Evolutionary conservation across 805 yeast genomes (phyloP).

Genomic region (Monosporozyma solicola): DNA sequence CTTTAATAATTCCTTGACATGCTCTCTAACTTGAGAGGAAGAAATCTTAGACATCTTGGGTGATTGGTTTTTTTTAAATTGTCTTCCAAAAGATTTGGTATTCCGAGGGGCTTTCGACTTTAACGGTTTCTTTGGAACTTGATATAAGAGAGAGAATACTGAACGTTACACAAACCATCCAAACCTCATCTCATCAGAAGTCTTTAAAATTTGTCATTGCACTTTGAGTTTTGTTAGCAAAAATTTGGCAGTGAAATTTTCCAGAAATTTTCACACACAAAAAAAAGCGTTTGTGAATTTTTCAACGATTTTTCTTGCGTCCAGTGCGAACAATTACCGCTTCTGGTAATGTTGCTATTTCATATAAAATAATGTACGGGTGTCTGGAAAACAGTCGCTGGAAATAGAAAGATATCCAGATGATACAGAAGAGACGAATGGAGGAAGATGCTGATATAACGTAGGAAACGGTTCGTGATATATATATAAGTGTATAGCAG

Average conservation of each 20-base stretch:
- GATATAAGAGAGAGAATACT: not conserved
- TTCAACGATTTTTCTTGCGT: too few relatives aligned
- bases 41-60: conserved; percentile 76
- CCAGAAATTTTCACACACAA: too few relatives aligned
- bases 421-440: too few relatives aligned
- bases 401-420: too few relatives aligned
- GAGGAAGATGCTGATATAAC: not conserved
- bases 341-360: too few relatives aligned
- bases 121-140: conserved; percentile 6
- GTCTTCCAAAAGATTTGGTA: conserved; percentile 75
- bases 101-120: conserved; percentile 45
- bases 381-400: too few relatives aligned
- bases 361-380: too few relatives aligned
- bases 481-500: not conserved
- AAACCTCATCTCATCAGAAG: not conserved
- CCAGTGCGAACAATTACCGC: too few relatives aligned
- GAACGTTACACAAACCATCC: not conserved
- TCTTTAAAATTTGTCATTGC: not conserved
- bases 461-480: not conserved
- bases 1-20: conserved; percentile 86
- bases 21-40: conserved; percentile 89
- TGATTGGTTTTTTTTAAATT: conserved; percentile 6
- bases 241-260: too few relatives aligned
- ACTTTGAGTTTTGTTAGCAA: too few relatives aligned
- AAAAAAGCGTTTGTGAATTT: too few relatives aligned